Evolutionary conservation across 305 asterid species (phyloP).

Genomic region (Fraxinus albicans): DNA sequence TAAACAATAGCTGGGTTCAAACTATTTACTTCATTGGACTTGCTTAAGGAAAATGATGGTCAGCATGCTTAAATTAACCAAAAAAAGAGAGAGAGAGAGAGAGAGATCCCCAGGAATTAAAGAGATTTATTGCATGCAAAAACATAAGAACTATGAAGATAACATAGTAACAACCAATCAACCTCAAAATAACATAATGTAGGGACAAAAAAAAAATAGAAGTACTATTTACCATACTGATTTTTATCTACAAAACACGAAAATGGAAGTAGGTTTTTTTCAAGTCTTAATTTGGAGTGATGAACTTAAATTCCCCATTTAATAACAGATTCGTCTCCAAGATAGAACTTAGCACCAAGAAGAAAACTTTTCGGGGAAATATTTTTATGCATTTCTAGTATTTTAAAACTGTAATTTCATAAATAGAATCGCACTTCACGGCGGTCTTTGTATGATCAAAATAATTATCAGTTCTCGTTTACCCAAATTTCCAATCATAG

Average conservation of each 20-base stretch:
- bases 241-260: background rate
- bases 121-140: background rate
- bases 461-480: background rate
- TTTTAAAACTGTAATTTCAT: background rate
- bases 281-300: background rate
- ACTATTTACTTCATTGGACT: slow-evolving; percentile 4
- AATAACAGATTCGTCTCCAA: slow-evolving; percentile 10
- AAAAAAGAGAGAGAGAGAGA: background rate
- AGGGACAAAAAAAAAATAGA: background rate
- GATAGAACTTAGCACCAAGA: slow-evolving; percentile 8
- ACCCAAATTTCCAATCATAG: background rate
- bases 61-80: background rate
- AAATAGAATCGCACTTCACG: background rate
- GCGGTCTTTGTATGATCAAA: background rate
- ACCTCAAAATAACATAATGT: background rate
- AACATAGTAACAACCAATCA: background rate
- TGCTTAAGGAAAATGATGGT: background rate
- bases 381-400: background rate
- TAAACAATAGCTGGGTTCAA: background rate
- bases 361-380: background rate
- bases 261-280: background rate
- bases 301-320: background rate
- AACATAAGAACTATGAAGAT: background rate
- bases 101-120: background rate
- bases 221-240: background rate